Base-by-base conservation (phyloP, 768 basidiomycete species). In the Floccularia luteovirens region DNA sequence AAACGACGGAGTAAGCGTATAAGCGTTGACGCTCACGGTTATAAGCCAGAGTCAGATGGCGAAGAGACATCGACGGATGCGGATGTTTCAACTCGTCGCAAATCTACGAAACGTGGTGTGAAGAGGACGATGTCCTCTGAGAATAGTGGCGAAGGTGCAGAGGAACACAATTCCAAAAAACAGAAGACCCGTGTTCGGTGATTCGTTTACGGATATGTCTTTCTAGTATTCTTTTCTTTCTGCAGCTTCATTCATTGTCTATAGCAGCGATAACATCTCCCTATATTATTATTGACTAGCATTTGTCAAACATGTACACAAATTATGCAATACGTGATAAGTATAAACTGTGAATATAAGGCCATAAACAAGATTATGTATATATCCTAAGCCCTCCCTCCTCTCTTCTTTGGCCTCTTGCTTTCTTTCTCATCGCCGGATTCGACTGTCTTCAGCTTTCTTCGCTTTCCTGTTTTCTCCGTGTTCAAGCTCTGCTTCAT, bases 51-150 rank as follows among this genome's bases (percentile, higher is more conserved):
- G 1, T 53, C 24, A 27, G 38, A 39, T 30, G 24, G 30, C 6
- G 22, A 24, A 11, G 23, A 27, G 13, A 7, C 23, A 16, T 39
- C 38, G 13, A 19, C 13, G 10, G 25, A 14, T 14, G 38, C 16
- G 6, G 38, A 39, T 12, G 2, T 10, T n/a, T 30, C 38, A 2
- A n/a, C 10, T 14, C 38, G 38, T 6, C 47, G 45, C 1, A 55
- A 48, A 36, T 45, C 47, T 24, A 50, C 49, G 12, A 56, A 49
- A 40, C 57, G 59, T 4, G 62, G 62, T 23, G 39, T 65, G 25
- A 70, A 72, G 48, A 54, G 67, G 30, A 53, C 53, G 5, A 55
- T 63, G 22, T 55, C 58, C 13, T 53, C 57, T 34, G 62, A 64
- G 21, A 47, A 52, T 16, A 37, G 48, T 5, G 42, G 40, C 8